Evolutionary conservation across 2,329 filamentous ascomycete genomes (phyloP).

Genomic region (Aspergillus sp.): DNA sequence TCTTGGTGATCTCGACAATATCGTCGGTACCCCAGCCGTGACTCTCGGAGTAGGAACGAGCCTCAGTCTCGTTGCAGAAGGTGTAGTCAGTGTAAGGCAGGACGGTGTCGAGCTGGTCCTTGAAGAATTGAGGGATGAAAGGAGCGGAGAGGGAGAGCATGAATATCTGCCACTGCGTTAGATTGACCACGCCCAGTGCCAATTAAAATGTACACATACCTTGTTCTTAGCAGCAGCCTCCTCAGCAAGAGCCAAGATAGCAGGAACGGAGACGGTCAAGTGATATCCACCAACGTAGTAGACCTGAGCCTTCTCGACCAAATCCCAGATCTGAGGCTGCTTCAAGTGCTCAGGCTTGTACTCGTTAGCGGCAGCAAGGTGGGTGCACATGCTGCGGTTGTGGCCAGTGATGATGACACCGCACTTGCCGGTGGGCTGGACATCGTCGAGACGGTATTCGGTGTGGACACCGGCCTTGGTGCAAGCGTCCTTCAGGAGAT

Average conservation of each 20-base stretch:
- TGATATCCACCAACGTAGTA: slow-evolving; percentile 97
- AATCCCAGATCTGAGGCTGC: slow-evolving; percentile 80
- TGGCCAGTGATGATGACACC: slow-evolving; percentile 95
- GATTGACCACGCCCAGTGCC: slow-evolving; percentile 5
- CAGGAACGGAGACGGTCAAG: slow-evolving; percentile 88
- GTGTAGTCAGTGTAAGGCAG: slow-evolving; percentile 92
- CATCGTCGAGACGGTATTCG: slow-evolving; percentile 87
- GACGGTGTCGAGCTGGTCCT: slow-evolving; percentile 80
- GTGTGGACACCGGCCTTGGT: slow-evolving; percentile 82
- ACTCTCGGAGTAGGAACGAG: slow-evolving; percentile 74
- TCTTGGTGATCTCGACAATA: slow-evolving; percentile 75
- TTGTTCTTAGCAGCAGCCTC: slow-evolving; percentile 88
- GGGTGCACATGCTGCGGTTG: slow-evolving; percentile 89
- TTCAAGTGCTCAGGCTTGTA: slow-evolving; percentile 94
- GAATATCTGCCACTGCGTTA: slow-evolving; percentile 49
- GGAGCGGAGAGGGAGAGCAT: slow-evolving; percentile 88
- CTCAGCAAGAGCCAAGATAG: slow-evolving; percentile 81
- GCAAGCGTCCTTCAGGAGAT: slow-evolving; percentile 78
- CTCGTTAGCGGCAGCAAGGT: slow-evolving; percentile 92
- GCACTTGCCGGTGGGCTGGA: slow-evolving; percentile 81
- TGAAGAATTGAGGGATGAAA: slow-evolving; percentile 97
- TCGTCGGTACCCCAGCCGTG: slow-evolving; percentile 69
- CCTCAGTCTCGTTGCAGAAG: slow-evolving; percentile 96
- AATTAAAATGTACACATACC: slow-evolving; percentile 33
- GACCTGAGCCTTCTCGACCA: slow-evolving; percentile 79